Base-by-base conservation (phyloP, 805 yeast species). In the Candida multigemmis region DNA sequence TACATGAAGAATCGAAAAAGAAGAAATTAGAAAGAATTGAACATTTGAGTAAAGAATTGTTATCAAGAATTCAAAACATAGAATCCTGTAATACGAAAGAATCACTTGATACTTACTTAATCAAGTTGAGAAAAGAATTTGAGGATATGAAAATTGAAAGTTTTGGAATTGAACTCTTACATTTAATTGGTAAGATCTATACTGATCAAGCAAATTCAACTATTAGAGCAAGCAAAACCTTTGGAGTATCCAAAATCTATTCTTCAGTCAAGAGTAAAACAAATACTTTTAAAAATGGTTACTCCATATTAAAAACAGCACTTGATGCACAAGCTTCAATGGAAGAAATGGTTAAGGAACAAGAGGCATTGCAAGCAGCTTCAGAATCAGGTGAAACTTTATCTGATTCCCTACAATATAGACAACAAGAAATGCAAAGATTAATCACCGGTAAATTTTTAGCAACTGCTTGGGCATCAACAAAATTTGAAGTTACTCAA, bases 391-490 rank as follows among this genome's bases (percentile, higher is more conserved):
- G 60, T 3, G 45, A 25, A 6, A 52, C 48, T 27, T 40, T 48
- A 7, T 41, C 60, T 4, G 53, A 44, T 7, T 69, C 65, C 16
- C 73, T 56, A 25, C 36, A 34, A 29, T 28, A 34, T 23, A 40
- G 49, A 31, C 56, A 53, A 28, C 85, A 77, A 2, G 91, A 85
- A 46, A 71, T 81, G 56, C 96, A 89, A 45, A 70, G 85, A 26
- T 59, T 72, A 31, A 69, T 89, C 36, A 76, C 85, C 29, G 97
- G 98, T 14, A 91, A 89, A 50, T 71, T 91, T 13, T 65, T 91
- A 26, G 89, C 91, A 6, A 86, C 95, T 1, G 93, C 94, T 12
- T 91, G 99, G 99, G 82, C 83, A 13, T 83, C 94, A 21, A 84
- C 95, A 12, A 77, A 81, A 40, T 78, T 75, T 53, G 99, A 91